Percentiles rank a stretch among this genome's conserved stretches.
phyloP scores from a whole-genome alignment of 495 filamentous ascomycete species.

The Rostrohypoxylon terebratum region DNA sequence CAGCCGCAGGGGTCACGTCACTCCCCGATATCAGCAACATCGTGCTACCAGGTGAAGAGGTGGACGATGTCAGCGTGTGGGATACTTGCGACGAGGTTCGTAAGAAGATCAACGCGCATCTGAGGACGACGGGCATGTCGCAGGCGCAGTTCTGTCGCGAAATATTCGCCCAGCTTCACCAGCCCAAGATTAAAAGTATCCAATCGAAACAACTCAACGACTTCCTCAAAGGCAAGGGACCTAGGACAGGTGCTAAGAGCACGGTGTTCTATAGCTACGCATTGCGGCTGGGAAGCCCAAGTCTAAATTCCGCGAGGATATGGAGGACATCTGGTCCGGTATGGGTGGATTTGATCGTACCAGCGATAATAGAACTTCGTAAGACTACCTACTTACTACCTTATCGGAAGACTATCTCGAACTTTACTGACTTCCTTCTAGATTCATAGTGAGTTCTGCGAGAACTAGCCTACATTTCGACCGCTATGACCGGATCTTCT shows the following conservation, averaged over 20 bases:
- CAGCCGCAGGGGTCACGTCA: conserved; percentile 7
- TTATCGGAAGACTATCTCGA: background rate
- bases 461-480: background rate
- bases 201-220: conserved; percentile 55
- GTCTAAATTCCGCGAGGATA: conserved; percentile 61
- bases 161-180: conserved; percentile 51
- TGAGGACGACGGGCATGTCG: conserved; percentile 60
- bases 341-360: conserved; percentile 41
- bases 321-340: conserved; percentile 60
- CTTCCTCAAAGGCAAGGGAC: conserved; percentile 64
- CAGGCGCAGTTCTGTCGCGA: conserved; percentile 66
- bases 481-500: conserved; percentile 6
- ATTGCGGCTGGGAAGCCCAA: conserved; percentile 67
- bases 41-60: conserved; percentile 57
- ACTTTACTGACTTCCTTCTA: conserved; percentile 7
- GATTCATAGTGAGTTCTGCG: background rate
- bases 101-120: conserved; percentile 64
- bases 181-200: conserved; percentile 44
- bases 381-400: background rate
- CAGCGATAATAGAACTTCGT: conserved; percentile 17
- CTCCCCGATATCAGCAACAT: conserved; percentile 52
- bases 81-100: conserved; percentile 70
- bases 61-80: conserved; percentile 58
- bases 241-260: conserved; percentile 57
- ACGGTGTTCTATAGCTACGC: conserved; percentile 65